Evolutionary conservation across 345 rosid genomes (phyloP).

Genomic region (Aquilaria malaccensis): DNA sequence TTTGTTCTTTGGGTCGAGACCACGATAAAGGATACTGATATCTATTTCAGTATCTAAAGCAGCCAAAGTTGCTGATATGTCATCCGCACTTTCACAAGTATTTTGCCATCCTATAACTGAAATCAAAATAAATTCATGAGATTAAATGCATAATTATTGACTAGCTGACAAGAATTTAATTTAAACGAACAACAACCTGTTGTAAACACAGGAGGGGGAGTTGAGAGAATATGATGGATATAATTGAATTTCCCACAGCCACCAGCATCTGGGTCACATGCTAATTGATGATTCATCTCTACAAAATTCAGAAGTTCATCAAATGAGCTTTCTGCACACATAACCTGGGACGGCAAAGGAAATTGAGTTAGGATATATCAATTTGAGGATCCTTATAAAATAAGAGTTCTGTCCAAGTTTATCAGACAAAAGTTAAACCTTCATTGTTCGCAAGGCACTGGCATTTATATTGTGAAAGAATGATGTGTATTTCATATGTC

Average conservation of each 20-base stretch:
- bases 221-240: constrained; percentile 68
- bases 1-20: constrained; percentile 55
- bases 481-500: constrained; percentile 81
- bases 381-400: constrained; percentile 2
- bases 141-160: constrained; percentile 7
- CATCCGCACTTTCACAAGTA: constrained; percentile 74
- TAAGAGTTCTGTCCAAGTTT: constrained; percentile 1
- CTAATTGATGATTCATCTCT: constrained; percentile 86
- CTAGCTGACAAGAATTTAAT: constrained; percentile 9
- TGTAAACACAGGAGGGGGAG: constrained; percentile 72
- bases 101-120: constrained; percentile 98
- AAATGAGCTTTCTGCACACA: constrained; percentile 65
- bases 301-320: constrained; percentile 70
- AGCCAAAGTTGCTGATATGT: constrained; percentile 80
- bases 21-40: constrained; percentile 75
- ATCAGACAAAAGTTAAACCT: constrained; percentile 39
- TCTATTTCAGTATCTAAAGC: constrained; percentile 77
- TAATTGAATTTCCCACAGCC: constrained; percentile 89
- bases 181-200: constrained; percentile 45
- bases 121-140: constrained; percentile 13
- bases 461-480: constrained; percentile 95
- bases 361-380: constrained; percentile 8
- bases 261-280: constrained; percentile 77
- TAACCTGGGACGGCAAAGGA: constrained; percentile 37
- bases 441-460: constrained; percentile 75